phyloP scores from a whole-genome alignment of 768 basidiomycete genomes.

The Termitomyces sp. region DNA sequence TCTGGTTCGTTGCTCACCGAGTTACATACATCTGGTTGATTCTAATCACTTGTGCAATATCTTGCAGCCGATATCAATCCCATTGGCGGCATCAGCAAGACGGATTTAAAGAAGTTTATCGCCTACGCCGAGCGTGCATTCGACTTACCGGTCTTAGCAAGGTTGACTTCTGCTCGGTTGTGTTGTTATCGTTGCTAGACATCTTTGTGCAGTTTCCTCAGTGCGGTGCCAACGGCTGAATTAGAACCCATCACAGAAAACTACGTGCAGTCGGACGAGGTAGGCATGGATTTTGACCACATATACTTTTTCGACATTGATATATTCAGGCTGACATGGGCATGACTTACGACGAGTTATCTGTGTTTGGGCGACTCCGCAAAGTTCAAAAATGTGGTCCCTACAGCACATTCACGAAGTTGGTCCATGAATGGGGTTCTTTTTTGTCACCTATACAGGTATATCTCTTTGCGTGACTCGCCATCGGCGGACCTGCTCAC shows the following conservation, averaged over 20 bases:
- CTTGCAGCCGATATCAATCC: conserved; percentile 90
- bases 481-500: background rate
- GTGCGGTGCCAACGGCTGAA: conserved; percentile 92
- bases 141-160: conserved; percentile 75
- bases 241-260: conserved; percentile 92
- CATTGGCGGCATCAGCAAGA: conserved; percentile 97
- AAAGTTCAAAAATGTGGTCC: conserved; percentile 98
- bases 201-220: conserved; percentile 62
- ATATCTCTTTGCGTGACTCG: conserved; percentile 6
- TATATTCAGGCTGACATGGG: conserved; percentile 88
- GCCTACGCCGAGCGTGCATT: conserved; percentile 75
- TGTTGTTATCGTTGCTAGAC: background rate
- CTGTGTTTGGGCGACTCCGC: conserved; percentile 86
- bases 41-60: background rate
- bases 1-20: conserved; percentile 45
- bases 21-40: background rate
- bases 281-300: conserved; percentile 20
- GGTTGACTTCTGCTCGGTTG: conserved; percentile 35
- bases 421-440: conserved; percentile 90
- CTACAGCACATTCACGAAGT: conserved; percentile 95
- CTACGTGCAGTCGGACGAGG: conserved; percentile 96
- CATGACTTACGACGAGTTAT: conserved; percentile 98
- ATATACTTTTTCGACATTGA: conserved; percentile 3
- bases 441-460: conserved; percentile 82
- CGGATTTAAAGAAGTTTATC: conserved; percentile 95